Evolutionary conservation across 2,329 filamentous ascomycete genomes (phyloP), one percentile per base, ranked within the genome.

Genomic region (Diaporthe ilicicola): DNA sequence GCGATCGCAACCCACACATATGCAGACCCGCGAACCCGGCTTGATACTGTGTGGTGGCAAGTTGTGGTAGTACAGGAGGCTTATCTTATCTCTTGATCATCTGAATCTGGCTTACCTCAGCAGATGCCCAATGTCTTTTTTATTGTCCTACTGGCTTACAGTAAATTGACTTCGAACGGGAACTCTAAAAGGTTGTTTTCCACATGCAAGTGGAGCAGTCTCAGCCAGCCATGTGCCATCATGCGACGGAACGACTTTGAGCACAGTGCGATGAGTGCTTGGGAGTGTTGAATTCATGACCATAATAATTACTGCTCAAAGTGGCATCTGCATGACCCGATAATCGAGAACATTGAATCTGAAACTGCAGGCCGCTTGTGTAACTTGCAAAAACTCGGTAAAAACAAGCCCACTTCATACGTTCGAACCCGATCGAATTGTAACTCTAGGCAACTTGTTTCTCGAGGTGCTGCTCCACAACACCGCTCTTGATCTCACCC

Each of bases 61-160:
- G 19, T 34, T 62, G 4, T 34, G n/a, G 39, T 48, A 22, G 15
- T 15, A 46, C n/a, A 46, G 54, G 24, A 24, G n/a, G 15, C 42
- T 64, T 64, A 64, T 64, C 59, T 64, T 64, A 64, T 64, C 59
- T 50, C n/a, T 10, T n/a, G 13, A 9, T 2, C 37, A 34, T 22
- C 32, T 32, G 5, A 4, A 8, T 15, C n/a, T 6, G 10, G 56
- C 27, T 62, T 62, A 62, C 42, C 27, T 62, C 42, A 48, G 42
- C 59, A 48, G 29, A 5, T 4, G 4, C 42, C 42, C 27, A n/a
- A 3, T 15, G 6, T 15, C 37, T 10, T 10, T 39, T 39, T 48
- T 37, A 32, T 22, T 10, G 12, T 39, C 15, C 10, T 32, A 34
- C 4, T 44, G 17, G 19, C 9, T 37, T 55, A 22, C 32, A 22